phyloP scores from a whole-genome alignment of 2,329 filamentous ascomycete species.

The Claviceps sp. region DNA sequence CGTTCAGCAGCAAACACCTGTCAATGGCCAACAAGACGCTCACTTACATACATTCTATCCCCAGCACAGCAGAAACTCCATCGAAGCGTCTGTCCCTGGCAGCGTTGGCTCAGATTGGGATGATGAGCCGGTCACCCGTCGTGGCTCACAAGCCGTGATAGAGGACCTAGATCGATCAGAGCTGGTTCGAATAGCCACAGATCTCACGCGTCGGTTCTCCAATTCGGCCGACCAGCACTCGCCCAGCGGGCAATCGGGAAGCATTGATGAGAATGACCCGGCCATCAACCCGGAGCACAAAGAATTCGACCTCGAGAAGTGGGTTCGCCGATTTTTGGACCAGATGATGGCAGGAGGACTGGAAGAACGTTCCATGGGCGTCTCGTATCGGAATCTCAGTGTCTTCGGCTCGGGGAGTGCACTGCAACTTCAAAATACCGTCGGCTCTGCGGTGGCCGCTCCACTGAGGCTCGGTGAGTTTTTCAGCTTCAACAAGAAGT shows the following conservation, averaged over 20 bases:
- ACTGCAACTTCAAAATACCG: conserved; percentile 55
- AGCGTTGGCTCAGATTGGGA: not conserved
- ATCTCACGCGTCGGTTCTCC: conserved; percentile 22
- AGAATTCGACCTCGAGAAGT: conserved; percentile 29
- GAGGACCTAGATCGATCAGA: conserved; percentile 22
- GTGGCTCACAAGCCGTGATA: conserved; percentile 11
- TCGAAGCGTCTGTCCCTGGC: not conserved
- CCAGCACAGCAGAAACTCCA: not conserved
- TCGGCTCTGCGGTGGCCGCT: conserved; percentile 42
- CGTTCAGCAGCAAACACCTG: not conserved
- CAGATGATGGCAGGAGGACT: conserved; percentile 42
- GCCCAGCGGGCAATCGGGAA: conserved; percentile 9
- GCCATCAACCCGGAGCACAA: conserved; percentile 23
- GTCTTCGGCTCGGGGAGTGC: conserved; percentile 55
- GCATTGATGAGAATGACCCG: conserved; percentile 17
- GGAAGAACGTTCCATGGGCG: conserved; percentile 38
- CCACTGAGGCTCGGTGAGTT: conserved; percentile 45
- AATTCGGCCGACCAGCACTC: conserved; percentile 9
- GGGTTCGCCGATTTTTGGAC: conserved; percentile 25
- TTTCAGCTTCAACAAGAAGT: conserved; percentile 31
- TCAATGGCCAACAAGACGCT: not conserved
- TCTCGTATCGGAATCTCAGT: conserved; percentile 51
- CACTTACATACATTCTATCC: not conserved
- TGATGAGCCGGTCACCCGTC: conserved; percentile 4
- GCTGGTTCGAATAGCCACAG: conserved; percentile 27